Evolutionary conservation across 2,329 filamentous ascomycete genomes (phyloP).

Genomic region (Aspergillus piperis): DNA sequence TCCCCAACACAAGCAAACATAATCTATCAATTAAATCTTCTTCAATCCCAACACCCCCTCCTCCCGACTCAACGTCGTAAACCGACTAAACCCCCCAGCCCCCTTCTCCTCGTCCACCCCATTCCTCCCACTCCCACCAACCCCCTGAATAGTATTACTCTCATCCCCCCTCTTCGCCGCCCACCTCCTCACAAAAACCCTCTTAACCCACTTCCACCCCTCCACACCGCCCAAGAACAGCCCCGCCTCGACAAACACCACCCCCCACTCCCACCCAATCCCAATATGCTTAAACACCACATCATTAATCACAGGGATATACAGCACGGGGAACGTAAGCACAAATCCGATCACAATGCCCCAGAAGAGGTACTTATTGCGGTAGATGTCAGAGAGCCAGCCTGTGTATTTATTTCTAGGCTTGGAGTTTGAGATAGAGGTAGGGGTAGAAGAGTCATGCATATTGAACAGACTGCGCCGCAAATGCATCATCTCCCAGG

Average conservation of each 20-base stretch:
- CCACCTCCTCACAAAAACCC: conserved; percentile 48
- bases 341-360: conserved; percentile 60
- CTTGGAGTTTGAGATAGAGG: background rate
- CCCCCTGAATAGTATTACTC: background rate
- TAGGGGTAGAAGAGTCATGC: conserved; percentile 42
- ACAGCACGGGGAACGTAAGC: conserved; percentile 61
- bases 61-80: conserved; percentile 35
- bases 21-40: background rate
- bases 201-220: conserved; percentile 68
- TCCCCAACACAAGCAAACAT: too few relatives aligned
- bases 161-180: conserved; percentile 2
- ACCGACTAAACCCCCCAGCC: conserved; percentile 33
- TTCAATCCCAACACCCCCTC: background rate
- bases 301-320: conserved; percentile 68
- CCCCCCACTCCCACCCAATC: conserved; percentile 70
- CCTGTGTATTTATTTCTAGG: conserved; percentile 63
- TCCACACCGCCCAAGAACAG: conserved; percentile 68
- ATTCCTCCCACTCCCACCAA: conserved; percentile 2
- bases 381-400: conserved; percentile 69
- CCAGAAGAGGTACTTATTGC: conserved; percentile 72
- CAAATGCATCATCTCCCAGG: conserved; percentile 76
- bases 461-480: conserved; percentile 74
- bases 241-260: conserved; percentile 62
- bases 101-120: background rate
- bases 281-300: conserved; percentile 66